Evolutionary conservation across 768 basidiomycete genomes (phyloP).

Genomic region (Pisolithus sp.): DNA sequence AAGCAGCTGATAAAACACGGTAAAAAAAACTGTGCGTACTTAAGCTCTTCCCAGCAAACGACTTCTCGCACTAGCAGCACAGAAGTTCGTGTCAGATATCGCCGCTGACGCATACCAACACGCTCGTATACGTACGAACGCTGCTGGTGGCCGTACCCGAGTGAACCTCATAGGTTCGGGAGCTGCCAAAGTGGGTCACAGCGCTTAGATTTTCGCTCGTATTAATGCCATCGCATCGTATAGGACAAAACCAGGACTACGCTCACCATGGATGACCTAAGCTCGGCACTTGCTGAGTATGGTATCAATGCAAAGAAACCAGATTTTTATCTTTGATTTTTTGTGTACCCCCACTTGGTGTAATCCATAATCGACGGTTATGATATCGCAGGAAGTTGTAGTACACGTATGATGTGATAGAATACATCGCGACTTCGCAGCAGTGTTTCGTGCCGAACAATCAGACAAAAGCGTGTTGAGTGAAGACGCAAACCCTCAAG

Average conservation of each 20-base stretch:
- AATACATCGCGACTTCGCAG: neutral
- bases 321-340: constrained; percentile 74
- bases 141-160: constrained; percentile 64
- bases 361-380: neutral
- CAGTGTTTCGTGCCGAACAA: neutral
- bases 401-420: neutral
- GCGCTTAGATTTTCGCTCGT: neutral
- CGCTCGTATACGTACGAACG: constrained; percentile 91
- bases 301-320: constrained; percentile 93
- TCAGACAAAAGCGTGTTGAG: neutral
- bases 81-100: constrained; percentile 97
- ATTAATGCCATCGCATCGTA: constrained; percentile 3
- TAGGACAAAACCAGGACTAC: constrained; percentile 91
- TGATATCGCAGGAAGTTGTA: neutral
- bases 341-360: neutral
- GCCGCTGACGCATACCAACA: constrained; percentile 96
- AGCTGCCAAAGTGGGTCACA: constrained; percentile 50
- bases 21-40: neutral
- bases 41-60: constrained; percentile 59
- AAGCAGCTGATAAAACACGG: constrained; percentile 22
- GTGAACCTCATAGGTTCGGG: constrained; percentile 50
- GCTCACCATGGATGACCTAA: constrained; percentile 95
- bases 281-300: constrained; percentile 89
- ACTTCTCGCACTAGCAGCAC: constrained; percentile 88
- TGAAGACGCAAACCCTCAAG: neutral